Base-by-base conservation (phyloP, 108 stramenopile genomes). In the Aurantiochytrium sp. region DNA sequence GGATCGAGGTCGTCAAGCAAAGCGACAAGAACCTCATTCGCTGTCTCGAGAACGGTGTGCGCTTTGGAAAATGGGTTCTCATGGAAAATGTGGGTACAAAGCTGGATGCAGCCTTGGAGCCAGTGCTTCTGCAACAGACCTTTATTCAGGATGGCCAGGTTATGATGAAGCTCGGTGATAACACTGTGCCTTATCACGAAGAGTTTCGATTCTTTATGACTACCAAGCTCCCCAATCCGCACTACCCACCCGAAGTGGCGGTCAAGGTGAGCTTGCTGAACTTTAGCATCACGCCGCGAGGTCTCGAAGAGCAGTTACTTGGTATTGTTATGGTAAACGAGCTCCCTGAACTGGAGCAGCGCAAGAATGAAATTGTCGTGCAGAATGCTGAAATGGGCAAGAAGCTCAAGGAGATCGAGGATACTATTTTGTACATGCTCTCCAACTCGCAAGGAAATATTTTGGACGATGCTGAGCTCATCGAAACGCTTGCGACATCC, bases 161-260 rank as follows among this genome's bases (percentile, higher is more conserved):
- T 44, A 95, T 95, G 95, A 95, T 95, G 55, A 93, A 94, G 55
- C 88, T 95, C 21, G 95, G 95, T 12, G 95, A 95, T 57, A 92
- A 87, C 72, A 91, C 93, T 23, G 91, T 95, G 29, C 95, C 95
- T 5, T 95, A 95, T 89, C 91, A 93, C 89, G 93, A 94, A 29
- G 49, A 59, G 25, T 94, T 94, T 89, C 91, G 93, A 4, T 92
- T 94, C 72, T 93, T 91, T 89, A 93, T 94, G 92, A 93, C 92
- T 10, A 94, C 94, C 25, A 91, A 92, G 69, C 64, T 93, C 29
- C 55, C 90, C 28, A 94, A 94, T 87, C 94, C 94, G 14, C 93
- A 94, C 72, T 94, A 94, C 89, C 91, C 92, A 0, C 93, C 94
- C 3, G 94, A 94, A 55, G 91, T 93, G 8, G 91, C 90, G 28